These are phyloP conservation scores for Malassezia globosa DNA, from an alignment of 1,284 basidiomycete species.

Conservation along the genomic window DNA sequence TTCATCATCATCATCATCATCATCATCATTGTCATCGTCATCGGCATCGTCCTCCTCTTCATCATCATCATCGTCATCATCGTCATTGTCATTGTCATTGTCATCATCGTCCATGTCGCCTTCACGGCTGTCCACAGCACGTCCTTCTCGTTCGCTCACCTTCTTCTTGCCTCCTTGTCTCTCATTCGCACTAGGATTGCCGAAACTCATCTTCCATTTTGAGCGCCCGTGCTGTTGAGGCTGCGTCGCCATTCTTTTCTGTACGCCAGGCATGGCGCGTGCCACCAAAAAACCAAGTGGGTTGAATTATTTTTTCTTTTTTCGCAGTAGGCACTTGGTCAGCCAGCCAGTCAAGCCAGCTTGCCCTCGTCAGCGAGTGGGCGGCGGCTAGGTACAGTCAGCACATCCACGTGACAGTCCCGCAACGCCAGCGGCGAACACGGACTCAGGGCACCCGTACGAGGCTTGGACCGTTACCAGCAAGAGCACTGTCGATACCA, in stretches of 20 bases:
- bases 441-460: neutral
- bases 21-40: neutral
- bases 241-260: too few species aligned
- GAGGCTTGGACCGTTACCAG: neutral
- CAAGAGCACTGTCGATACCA: constrained; percentile 1
- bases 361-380: neutral
- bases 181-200: too few species aligned
- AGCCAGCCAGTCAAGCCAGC: too few species aligned
- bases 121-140: too few species aligned
- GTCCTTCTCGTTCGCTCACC: too few species aligned
- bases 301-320: constrained; percentile 6
- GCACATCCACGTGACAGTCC: constrained; percentile 8
- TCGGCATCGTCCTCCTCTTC: constrained; percentile 7
- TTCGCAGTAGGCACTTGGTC: too few species aligned
- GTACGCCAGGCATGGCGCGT: constrained; percentile 3
- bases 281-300: neutral
- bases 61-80: neutral
- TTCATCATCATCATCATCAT: constrained; percentile 9
- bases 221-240: constrained; percentile 12
- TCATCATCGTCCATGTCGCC: neutral
- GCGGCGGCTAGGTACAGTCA: constrained; percentile 3
- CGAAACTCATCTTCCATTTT: constrained; percentile 23
- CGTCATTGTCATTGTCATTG: constrained; percentile 12
- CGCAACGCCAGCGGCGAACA: constrained; percentile 1
- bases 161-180: too few species aligned